Base-by-base conservation (phyloP, 164 flowering plant species). In the Umbilicus rupestris region DNA sequence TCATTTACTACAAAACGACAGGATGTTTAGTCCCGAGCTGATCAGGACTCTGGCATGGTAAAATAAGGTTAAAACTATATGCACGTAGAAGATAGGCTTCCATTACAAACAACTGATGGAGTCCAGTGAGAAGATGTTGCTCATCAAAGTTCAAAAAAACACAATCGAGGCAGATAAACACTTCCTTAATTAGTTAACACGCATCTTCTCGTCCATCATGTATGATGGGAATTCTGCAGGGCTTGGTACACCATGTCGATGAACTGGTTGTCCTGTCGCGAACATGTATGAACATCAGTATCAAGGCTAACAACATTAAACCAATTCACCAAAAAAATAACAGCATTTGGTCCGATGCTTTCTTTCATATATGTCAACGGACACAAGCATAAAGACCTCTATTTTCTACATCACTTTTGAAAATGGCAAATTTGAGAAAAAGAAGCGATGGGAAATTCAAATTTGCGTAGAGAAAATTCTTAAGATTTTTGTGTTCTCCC, bases 201-300 rank as follows among this genome's bases (percentile, higher is more conserved):
- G 14, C 5, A 5, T 35, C 29, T 12, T 63, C 65, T 16, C 42
- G 1, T 20, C 65, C 16, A 37, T 63, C 65, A 63, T 4, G 65
- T 74, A 7, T 75, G 76, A 63, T 81, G 84, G 24, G 81, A 75
- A 63, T 78, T 82, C 66, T 76, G 74, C 62, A 82, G 35, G 24
- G 81, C 81, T 46, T 74, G 81, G 66, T 74, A 68, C 5, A 82
- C 78, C 85, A 78, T 71, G 74, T 82, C 83, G 28, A 82, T 76
- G 68, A 82, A 82, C 71, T 74, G 81, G 72, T 82, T 69, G 72
- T 82, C 85, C 85, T 28, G 29, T 26, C 42, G 22, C 22, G 57
- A 50, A 50, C 22, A 22, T 50, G 57, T 22, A n/a, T 5, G 3
- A 50, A n/a, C n/a, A n/a, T 50, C 57, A 50, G 57, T 24, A 50